These are phyloP conservation scores for Colletotrichum brevisporum DNA, from an alignment of 2,329 filamentous ascomycete species.

Conservation along the genomic window DNA sequence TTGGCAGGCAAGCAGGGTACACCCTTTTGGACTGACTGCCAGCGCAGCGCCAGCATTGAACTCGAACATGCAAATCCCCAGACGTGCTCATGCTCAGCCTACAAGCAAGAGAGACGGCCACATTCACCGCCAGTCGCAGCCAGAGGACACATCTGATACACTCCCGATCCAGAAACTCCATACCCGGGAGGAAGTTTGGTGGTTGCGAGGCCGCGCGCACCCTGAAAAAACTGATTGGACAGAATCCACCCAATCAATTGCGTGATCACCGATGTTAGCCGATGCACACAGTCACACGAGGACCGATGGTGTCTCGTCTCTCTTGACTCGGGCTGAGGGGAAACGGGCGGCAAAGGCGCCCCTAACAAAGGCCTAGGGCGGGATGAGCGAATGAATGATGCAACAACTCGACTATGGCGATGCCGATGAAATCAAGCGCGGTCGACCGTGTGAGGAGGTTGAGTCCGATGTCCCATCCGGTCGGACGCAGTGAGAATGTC, in stretches of 20 bases:
- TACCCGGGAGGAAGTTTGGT: conserved; percentile 5
- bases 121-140: background rate
- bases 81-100: conserved; percentile 1
- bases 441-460: background rate
- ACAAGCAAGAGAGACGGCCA: background rate
- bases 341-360: conserved; percentile 14
- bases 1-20: conserved; percentile 9
- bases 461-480: background rate
- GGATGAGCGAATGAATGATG: conserved; percentile 1
- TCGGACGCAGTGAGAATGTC: conserved; percentile 22
- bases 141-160: background rate
- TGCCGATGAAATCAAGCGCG: conserved; percentile 16
- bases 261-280: conserved; percentile 36
- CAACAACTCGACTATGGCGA: background rate
- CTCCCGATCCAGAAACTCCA: background rate
- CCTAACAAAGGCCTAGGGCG: conserved; percentile 1
- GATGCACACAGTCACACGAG: conserved; percentile 23
- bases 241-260: conserved; percentile 38
- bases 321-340: conserved; percentile 5
- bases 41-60: conserved; percentile 27
- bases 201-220: conserved; percentile 15
- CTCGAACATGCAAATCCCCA: conserved; percentile 15
- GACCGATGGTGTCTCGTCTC: conserved; percentile 1
- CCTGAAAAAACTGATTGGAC: conserved; percentile 21
- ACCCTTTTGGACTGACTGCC: conserved; percentile 19